Evolutionary conservation across 2,329 filamentous ascomycete genomes (phyloP), one percentile per base, ranked within the genome.

Genomic region (Sporothrix mexicana): DNA sequence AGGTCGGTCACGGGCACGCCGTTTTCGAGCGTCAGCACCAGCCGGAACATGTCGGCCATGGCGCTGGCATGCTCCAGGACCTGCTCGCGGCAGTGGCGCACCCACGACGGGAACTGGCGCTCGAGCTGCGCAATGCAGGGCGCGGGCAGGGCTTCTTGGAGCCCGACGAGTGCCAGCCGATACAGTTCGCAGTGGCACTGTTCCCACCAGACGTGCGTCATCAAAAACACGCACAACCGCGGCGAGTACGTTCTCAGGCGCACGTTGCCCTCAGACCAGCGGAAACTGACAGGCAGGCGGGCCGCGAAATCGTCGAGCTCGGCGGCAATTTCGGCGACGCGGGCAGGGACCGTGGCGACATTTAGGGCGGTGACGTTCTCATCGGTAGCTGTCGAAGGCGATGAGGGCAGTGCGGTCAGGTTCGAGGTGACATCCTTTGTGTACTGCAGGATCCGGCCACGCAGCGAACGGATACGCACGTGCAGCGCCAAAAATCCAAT

Each of bases 191-290:
- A 86, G 75, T 88, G 84, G 73, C 87, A 89, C 74, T 88, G 87
- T 41, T 86, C 82, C 86, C 86, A 88, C 86, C 85, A 87, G 9
- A 89, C 82, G 74, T 89, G 87, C 10, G 88, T 88, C 86, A 88
- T 88, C 76, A 88, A 81, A 73, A 87, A 89, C 57, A 87, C 86
- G 74, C 86, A 88, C 5, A 89, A 82, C 3, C 87, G 82, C 1
- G 87, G 85, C 0, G 87, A 89, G 76, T 88, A 89, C 2, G 86
- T 85, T 6, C 87, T 84, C 30, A 89, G 80, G 15, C 86, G 83
- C 3, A 88, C 80, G 43, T 88, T 88, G 74, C 82, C 85, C 74
- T 88, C 87, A 12, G 86, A 88, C 78, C 88, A 89, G 64, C 86
- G 85, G 75, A 89, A 89, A 10, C 86, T 88, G 0, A 84, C 80